Percentiles rank a stretch among this genome's conserved stretches.
These are phyloP conservation scores for Colletotrichum sp. DNA, from an alignment of 2,329 filamentous ascomycete species.

Conservation along the genomic window DNA sequence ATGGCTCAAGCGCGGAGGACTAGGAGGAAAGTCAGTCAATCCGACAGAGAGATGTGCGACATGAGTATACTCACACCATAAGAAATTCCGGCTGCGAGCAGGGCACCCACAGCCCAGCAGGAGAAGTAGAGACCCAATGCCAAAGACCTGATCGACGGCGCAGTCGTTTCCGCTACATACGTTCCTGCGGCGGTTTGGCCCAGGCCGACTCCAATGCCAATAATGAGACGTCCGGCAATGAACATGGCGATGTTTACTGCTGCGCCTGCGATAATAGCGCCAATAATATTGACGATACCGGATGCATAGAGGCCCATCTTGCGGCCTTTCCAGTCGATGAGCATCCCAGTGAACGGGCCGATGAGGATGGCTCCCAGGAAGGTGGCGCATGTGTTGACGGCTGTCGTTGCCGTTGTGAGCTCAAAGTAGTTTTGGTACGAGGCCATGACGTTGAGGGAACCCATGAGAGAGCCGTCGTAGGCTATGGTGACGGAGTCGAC, in stretches of 20 bases:
- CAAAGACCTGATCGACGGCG: constrained; percentile 60
- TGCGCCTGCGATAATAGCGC: constrained; percentile 63
- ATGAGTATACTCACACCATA: background rate
- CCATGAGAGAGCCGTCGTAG: constrained; percentile 40
- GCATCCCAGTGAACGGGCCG: constrained; percentile 50
- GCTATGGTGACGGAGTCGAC: constrained; percentile 31
- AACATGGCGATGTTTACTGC: constrained; percentile 61
- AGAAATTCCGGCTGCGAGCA: constrained; percentile 14
- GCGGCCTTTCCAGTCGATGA: constrained; percentile 55
- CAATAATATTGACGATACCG: constrained; percentile 56
- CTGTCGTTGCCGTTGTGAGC: constrained; percentile 49
- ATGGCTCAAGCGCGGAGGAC: background rate
- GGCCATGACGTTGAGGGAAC: constrained; percentile 43
- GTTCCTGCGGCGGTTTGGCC: constrained; percentile 71
- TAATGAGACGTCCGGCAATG: constrained; percentile 62
- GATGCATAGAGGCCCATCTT: constrained; percentile 49
- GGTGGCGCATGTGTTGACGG: constrained; percentile 56
- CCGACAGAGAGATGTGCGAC: background rate
- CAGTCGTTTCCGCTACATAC: constrained; percentile 73
- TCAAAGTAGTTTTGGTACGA: constrained; percentile 59
- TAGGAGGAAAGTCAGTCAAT: background rate
- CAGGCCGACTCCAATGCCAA: constrained; percentile 70
- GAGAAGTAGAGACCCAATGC: constrained; percentile 67
- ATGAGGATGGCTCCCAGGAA: constrained; percentile 57
- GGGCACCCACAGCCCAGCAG: constrained; percentile 74